phyloP scores from a whole-genome alignment of 192 early-diverging fungal species.

The Jimgerdemannia flammicorona region DNA sequence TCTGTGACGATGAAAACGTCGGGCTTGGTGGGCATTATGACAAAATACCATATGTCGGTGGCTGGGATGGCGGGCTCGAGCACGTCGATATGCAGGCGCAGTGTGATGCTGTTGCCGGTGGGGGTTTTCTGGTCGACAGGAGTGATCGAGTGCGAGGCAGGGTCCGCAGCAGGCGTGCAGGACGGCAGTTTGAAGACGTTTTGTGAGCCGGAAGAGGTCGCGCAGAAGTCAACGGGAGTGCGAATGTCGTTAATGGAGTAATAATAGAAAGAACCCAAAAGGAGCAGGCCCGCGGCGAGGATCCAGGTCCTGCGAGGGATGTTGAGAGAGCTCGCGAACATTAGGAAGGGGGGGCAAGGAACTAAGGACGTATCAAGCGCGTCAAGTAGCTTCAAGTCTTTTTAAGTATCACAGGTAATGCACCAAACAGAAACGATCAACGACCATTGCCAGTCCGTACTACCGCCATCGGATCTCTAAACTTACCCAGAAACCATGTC shows the following conservation, averaged over 20 bases:
- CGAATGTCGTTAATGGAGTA: not conserved
- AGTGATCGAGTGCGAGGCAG: not conserved
- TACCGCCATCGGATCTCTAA: too few relatives aligned
- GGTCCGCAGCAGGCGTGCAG: too few relatives aligned
- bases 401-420: too few relatives aligned
- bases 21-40: conserved; percentile 34
- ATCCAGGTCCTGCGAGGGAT: not conserved
- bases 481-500: too few relatives aligned
- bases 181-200: not conserved
- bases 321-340: not conserved
- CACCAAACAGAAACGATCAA: too few relatives aligned
- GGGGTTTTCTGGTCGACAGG: conserved; percentile 14
- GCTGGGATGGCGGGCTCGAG: conserved; percentile 5
- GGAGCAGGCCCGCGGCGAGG: not conserved
- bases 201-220: not conserved
- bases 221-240: not conserved
- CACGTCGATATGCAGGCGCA: conserved; percentile 13
- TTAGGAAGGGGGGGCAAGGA: not conserved
- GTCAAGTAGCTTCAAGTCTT: too few relatives aligned
- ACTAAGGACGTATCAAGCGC: not conserved
- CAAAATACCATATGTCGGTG: conserved; percentile 24
- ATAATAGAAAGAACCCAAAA: not conserved
- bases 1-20: conserved; percentile 28
- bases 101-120: conserved; percentile 18
- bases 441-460: too few relatives aligned